Evolutionary conservation across 306 rosid species (phyloP).

Genomic region (Trifolium repens): DNA sequence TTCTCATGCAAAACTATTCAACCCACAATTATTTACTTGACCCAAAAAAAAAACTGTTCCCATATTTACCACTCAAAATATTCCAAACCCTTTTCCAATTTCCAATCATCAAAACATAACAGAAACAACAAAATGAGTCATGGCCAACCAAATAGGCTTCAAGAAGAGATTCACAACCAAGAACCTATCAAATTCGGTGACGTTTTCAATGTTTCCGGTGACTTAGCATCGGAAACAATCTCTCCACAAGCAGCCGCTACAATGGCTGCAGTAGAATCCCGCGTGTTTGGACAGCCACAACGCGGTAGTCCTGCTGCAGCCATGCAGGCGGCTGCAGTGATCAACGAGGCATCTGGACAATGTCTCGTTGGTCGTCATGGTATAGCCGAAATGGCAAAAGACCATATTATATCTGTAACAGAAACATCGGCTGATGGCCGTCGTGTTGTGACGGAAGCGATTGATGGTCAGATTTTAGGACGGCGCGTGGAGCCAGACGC

Average conservation of each 20-base stretch:
- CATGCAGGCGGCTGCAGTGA: constrained; percentile 53
- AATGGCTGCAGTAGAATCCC: constrained; percentile 52
- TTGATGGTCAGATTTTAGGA: constrained; percentile 30
- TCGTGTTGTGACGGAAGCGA: constrained; percentile 21
- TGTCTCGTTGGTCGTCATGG: constrained; percentile 34
- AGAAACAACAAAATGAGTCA: constrained; percentile 33
- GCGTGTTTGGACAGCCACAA: constrained; percentile 46
- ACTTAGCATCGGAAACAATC: constrained; percentile 47
- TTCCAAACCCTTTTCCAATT: not conserved
- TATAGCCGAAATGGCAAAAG: constrained; percentile 20
- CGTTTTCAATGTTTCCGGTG: constrained; percentile 54
- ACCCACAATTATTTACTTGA: not conserved
- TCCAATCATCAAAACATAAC: not conserved
- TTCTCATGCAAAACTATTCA: not conserved
- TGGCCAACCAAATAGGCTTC: constrained; percentile 32
- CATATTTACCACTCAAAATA: not conserved
- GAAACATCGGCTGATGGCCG: constrained; percentile 19
- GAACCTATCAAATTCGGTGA: constrained; percentile 53
- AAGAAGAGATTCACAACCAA: not conserved
- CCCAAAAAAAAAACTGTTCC: not conserved
- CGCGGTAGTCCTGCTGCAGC: constrained; percentile 49
- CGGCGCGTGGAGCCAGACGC: not conserved
- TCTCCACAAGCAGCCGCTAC: constrained; percentile 47
- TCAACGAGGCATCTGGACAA: constrained; percentile 42
- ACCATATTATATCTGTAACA: constrained; percentile 34